Base-by-base conservation (phyloP, 768 basidiomycete species). In the Cantharellus cinnabarinus region DNA sequence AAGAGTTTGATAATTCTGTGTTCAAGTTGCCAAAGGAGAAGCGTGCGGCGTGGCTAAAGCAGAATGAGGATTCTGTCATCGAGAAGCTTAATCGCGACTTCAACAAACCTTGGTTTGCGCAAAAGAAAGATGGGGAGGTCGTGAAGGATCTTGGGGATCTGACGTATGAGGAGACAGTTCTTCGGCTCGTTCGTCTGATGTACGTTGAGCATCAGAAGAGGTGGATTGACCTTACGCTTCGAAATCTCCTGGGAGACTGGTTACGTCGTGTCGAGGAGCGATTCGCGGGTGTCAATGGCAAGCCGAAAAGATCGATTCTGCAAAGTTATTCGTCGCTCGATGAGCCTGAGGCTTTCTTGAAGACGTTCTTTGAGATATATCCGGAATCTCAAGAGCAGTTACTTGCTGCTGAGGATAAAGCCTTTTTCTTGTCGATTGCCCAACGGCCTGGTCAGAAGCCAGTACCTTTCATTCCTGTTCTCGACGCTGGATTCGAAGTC, bases 381-480 rank as follows among this genome's bases (percentile, higher is more conserved):
- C 79, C 87, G 10, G 73, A 82, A 34, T 91, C 90, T 3, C 79
- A 78, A 41, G 76, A 80, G 63, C 93, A 97, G 66, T 79, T 97
- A 54, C 77, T 99, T 58, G 85, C 90, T 5, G 79, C 97, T 4
- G 93, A 97, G 69, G 95, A 98, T 70, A 81, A 84, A 56, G 89
- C 89, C 0, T 99, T 82, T 73, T 98, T 99, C 81, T 79, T 98
- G 42, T 85, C 89, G 41, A 98, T 99, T 66, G 76, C 89, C 34
- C 94, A 99, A 71, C 79, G 95, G 54, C 88, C 89, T 7, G 91
- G 90, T 2, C 95, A 99, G 76, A 99, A 98, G 72, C 95, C 95
- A 1, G 94, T 84, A 4, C 95, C 95, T 0, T 99, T 97, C 75
- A 95, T 99, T 65, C 93, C 94, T 3, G 82, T 99, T 39, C 79